phyloP scores from a whole-genome alignment of 176 grass and related monocot genomes.

The Miscanthus lutarioriparius region DNA sequence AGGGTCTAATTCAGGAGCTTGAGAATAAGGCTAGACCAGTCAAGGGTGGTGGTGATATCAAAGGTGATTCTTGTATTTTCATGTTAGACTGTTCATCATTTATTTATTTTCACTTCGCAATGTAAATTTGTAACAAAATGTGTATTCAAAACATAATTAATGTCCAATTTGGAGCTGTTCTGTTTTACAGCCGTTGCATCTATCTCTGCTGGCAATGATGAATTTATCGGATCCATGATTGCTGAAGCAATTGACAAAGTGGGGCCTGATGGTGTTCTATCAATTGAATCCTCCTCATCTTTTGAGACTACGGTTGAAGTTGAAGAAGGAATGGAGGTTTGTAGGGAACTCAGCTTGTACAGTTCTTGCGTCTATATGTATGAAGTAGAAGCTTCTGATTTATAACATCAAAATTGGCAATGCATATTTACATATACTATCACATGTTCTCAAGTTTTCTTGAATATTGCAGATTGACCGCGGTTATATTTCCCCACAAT shows the following conservation, averaged over 20 bases:
- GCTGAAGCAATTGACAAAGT: slow-evolving; percentile 96
- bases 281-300: slow-evolving; percentile 88
- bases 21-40: slow-evolving; percentile 78
- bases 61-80: slow-evolving; percentile 49
- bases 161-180: slow-evolving; percentile 36
- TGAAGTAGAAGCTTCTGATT: not conserved
- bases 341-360: slow-evolving; percentile 15
- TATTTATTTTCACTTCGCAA: not conserved
- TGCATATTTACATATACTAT: not conserved
- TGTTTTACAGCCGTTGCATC: slow-evolving; percentile 64
- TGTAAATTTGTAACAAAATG: not conserved
- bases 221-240: slow-evolving; percentile 84
- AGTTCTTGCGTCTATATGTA: not conserved
- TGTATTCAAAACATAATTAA: not conserved
- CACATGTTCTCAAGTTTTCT: not conserved
- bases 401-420: not conserved
- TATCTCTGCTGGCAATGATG: slow-evolving; percentile 93
- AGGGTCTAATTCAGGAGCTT: slow-evolving; percentile 72
- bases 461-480: slow-evolving; percentile 61
- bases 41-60: slow-evolving; percentile 76
- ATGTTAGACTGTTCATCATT: not conserved
- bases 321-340: slow-evolving; percentile 98
- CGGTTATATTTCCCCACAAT: slow-evolving; percentile 74
- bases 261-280: slow-evolving; percentile 83
- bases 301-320: slow-evolving; percentile 94